Conservation (phyloP, 176 grass and related monocot species). For the Phoenix dactylifera region DNA sequence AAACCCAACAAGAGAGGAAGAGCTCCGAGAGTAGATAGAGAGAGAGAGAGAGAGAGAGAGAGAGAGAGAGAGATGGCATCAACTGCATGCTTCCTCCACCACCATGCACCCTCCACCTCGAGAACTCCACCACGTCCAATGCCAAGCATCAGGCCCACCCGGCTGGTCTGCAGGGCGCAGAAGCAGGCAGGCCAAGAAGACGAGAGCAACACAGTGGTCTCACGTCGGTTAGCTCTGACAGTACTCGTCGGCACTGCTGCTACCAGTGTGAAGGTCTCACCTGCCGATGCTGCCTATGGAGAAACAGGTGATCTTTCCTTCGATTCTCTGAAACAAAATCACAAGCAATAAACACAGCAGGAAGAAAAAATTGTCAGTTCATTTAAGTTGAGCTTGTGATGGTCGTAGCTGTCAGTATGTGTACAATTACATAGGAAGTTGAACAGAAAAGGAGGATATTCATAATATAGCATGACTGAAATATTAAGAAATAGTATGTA, state of each 20-base stretch:
- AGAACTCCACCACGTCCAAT: constrained; percentile 22
- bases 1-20: constrained; percentile 23
- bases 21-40: background rate
- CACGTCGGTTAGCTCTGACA: constrained; percentile 52
- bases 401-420: no score
- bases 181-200: constrained; percentile 20
- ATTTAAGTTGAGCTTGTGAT: no score
- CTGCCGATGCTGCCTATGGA: constrained; percentile 78
- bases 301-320: constrained; percentile 49
- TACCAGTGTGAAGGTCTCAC: constrained; percentile 47
- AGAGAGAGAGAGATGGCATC: constrained; percentile 51
- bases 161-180: constrained; percentile 69
- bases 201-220: constrained; percentile 18
- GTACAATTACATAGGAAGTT: background rate
- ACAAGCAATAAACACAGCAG: no score
- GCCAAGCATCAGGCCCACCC: constrained; percentile 12
- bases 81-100: constrained; percentile 83
- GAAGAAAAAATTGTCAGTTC: no score
- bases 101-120: constrained; percentile 32
- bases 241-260: constrained; percentile 59
- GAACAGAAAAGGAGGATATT: background rate
- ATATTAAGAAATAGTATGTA: no score
- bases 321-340: background rate
- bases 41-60: constrained; percentile 13
- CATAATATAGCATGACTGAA: no score